A percentile compares a stretch with the other conserved stretches of the same genome.
These are phyloP conservation scores for Malania oleifera DNA, from an alignment of 164 flowering plant species.

Conservation along the genomic window DNA sequence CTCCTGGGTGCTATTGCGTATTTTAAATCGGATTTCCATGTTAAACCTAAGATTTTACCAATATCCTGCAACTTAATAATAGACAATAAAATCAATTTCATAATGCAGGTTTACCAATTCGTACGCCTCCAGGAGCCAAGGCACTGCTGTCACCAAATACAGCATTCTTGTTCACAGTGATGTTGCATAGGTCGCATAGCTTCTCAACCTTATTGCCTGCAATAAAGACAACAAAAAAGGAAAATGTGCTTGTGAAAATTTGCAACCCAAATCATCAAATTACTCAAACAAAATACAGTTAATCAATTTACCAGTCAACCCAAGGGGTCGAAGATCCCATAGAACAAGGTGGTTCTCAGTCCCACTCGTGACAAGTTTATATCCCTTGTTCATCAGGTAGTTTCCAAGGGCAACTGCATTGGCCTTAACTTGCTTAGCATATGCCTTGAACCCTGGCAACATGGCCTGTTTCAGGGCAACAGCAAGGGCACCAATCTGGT, in stretches of 20 bases:
- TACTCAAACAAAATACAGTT: not conserved
- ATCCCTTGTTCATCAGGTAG: slow-evolving; percentile 85
- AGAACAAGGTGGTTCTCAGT: slow-evolving; percentile 99
- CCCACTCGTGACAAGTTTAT: slow-evolving; percentile 90
- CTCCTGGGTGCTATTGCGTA: too few species aligned
- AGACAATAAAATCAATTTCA: too few species aligned
- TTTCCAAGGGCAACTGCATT: slow-evolving; percentile 98
- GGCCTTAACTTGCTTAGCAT: slow-evolving; percentile 97
- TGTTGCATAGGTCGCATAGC: slow-evolving; percentile 86
- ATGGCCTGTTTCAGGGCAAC: slow-evolving; percentile 89
- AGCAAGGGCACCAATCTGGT: slow-evolving; percentile 97
- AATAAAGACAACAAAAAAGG: slow-evolving; percentile 8
- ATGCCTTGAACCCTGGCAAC: slow-evolving; percentile 89
- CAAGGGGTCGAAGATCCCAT: slow-evolving; percentile 99
- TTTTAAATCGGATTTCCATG: too few species aligned
- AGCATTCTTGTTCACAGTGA: slow-evolving; percentile 97
- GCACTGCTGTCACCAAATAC: slow-evolving; percentile 99
- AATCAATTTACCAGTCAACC: slow-evolving; percentile 71
- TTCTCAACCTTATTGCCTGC: slow-evolving; percentile 96
- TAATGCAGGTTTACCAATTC: slow-evolving; percentile 65
- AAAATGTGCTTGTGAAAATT: not conserved
- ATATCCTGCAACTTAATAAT: too few species aligned
- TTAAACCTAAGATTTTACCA: too few species aligned
- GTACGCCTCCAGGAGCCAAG: slow-evolving; percentile 93
- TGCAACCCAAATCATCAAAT: not conserved